Base-by-base conservation (phyloP, 192 early-diverging fungal genomes). In the Coemansia javaensis region DNA sequence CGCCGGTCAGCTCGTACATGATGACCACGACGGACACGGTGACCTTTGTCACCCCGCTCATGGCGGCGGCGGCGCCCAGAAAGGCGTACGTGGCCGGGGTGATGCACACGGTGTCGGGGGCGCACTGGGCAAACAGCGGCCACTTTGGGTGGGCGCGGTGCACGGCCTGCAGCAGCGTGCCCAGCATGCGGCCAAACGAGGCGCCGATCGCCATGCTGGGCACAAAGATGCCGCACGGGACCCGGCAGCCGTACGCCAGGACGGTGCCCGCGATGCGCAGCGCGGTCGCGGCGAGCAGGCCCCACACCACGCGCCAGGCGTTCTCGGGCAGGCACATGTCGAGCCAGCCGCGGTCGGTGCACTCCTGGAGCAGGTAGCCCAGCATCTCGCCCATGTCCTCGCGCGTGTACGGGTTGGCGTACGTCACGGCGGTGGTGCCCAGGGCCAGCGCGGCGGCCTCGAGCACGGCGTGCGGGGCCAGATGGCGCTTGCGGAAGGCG, bases 1-100 rank as follows among this genome's bases (percentile, higher is more conserved):
- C 90, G 14, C 93, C 93, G 0, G 97, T 99, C 47, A 99, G 71
- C 59, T 99, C 97, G 71, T 97, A 99, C 92, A 97, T 95, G 62
- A 99, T 97, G 9, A 99, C 94, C 0, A 93, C 91, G 16, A 93
- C 72, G 18, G 86, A 86, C 4, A 90, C 74, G n/a, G 91, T 90
- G 49, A 89, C 87, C 53, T 88, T 78, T 5, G 91, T 94, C 10
- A 91, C 86, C 3, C 91, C 91, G 32, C 79, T 83, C 48, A 97
- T 70, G 5, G 87, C 81, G 2, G 91, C 93, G 0, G 92, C 93
- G 1, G 95, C 92, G 17, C 95, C 95, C 28, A 97, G 74, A 51
- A 96, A 83, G 25, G 94, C 91, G 64, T 99, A 99, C 1, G 88
- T 91, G 15, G 93, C 96, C 4, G 92, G 95, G 2, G 89, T 93